A percentile compares a stretch with the other conserved stretches of the same genome.
Evolutionary conservation across 768 basidiomycete genomes (phyloP).

Genomic region (Suillus ampliporus): DNA sequence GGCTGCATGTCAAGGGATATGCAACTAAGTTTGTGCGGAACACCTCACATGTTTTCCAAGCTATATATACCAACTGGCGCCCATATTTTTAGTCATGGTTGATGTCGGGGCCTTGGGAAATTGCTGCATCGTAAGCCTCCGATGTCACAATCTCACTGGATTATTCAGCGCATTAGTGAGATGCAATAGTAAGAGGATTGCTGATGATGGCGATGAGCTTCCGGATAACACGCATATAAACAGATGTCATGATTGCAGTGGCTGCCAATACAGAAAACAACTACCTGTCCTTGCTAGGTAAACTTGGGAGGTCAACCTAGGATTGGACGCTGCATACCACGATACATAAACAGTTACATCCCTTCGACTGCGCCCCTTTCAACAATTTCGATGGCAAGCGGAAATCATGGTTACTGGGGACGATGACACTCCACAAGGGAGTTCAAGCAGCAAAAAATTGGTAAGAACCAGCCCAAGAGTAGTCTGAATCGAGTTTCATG

Average conservation of each 20-base stretch:
- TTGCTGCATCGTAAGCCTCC: too few species aligned
- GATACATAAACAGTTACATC: background rate
- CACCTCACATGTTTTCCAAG: background rate
- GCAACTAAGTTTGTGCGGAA: too few species aligned
- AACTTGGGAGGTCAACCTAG: background rate
- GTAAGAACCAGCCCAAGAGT: constrained; percentile 18
- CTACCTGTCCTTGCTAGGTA: background rate
- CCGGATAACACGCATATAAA: background rate
- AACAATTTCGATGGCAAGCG: background rate
- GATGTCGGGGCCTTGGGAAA: too few species aligned
- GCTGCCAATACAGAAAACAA: background rate
- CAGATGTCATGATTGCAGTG: background rate
- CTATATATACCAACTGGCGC: background rate
- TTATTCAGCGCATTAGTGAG: too few species aligned
- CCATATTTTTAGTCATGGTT: too few species aligned
- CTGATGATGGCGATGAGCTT: too few species aligned
- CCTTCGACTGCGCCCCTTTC: background rate
- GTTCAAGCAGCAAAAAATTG: constrained; percentile 9
- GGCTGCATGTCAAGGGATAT: background rate
- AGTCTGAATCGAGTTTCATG: constrained; percentile 24
- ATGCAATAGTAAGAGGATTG: too few species aligned
- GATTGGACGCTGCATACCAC: background rate
- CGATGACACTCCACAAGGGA: constrained; percentile 14
- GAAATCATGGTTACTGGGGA: constrained; percentile 5
- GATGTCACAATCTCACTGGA: too few species aligned